Conservation (phyloP, 352 stramenopile species). For the Peronospora farinosa region DNA sequence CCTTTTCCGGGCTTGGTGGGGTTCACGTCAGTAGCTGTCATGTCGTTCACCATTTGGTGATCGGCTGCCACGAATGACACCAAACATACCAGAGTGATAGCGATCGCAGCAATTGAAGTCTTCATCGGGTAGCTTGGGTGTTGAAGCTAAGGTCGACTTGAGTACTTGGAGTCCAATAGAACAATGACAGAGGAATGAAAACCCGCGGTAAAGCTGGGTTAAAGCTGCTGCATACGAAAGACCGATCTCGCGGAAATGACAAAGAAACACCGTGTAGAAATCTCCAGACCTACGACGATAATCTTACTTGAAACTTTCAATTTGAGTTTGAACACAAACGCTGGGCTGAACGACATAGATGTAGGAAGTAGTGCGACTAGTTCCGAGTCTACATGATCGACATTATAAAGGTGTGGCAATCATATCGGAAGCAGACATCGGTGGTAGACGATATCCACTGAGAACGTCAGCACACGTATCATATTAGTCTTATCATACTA, state of each 20-base stretch:
- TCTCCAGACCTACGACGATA: not conserved
- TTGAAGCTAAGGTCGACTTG: conserved; percentile 5
- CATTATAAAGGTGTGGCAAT: too few species aligned
- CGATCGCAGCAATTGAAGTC: conserved; percentile 2
- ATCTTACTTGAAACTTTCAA: not conserved
- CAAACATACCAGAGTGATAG: conserved; percentile 9
- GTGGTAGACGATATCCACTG: too few species aligned
- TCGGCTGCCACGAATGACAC: conserved; percentile 8
- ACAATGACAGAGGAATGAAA: conserved; percentile 16
- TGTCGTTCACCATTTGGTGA: conserved; percentile 1
- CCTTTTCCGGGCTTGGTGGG: conserved; percentile 2
- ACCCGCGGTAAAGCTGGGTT: too few species aligned
- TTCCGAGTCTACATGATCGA: too few species aligned
- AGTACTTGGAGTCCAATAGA: conserved; percentile 12
- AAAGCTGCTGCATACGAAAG: not conserved
- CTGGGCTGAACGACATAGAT: too few species aligned
- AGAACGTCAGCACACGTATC: too few species aligned
- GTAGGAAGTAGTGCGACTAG: too few species aligned
- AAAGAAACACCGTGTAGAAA: not conserved
- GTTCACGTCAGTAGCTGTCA: not conserved
- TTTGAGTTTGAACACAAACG: too few species aligned
- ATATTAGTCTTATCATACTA: too few species aligned
- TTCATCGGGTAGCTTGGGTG: conserved; percentile 12
- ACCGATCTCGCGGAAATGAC: not conserved
- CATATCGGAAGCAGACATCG: too few species aligned